A percentile compares a stretch with the other conserved stretches of the same genome.
These are phyloP conservation scores for Pythium dissimile DNA, from an alignment of 352 stramenopile genomes.

Conservation along the genomic window DNA sequence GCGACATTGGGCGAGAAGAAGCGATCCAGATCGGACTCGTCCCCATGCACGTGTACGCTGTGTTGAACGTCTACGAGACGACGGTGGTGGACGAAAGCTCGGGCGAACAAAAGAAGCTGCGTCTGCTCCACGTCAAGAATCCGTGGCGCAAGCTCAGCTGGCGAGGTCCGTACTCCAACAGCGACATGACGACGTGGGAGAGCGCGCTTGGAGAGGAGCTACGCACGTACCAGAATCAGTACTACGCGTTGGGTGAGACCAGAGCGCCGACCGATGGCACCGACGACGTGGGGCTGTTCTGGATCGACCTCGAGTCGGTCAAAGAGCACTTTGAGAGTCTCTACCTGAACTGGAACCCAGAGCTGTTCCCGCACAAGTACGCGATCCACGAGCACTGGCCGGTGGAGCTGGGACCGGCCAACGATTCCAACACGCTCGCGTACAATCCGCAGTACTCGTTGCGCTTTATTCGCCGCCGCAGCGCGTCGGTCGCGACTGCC, in stretches of 20 bases:
- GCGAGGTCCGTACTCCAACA: slow-evolving; percentile 81
- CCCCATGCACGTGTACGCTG: slow-evolving; percentile 95
- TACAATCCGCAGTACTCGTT: slow-evolving; percentile 95
- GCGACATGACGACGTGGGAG: slow-evolving; percentile 54
- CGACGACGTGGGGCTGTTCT: slow-evolving; percentile 94
- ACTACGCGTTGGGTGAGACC: slow-evolving; percentile 29
- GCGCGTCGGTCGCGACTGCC: slow-evolving; percentile 16
- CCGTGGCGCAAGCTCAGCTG: slow-evolving; percentile 90
- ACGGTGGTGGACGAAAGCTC: slow-evolving; percentile 8
- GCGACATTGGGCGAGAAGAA: slow-evolving; percentile 63
- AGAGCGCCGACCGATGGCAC: background rate
- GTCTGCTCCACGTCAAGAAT: slow-evolving; percentile 95
- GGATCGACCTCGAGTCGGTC: slow-evolving; percentile 94
- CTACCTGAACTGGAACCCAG: slow-evolving; percentile 96
- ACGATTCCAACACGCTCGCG: slow-evolving; percentile 89
- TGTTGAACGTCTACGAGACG: slow-evolving; percentile 91
- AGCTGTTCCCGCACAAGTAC: slow-evolving; percentile 85
- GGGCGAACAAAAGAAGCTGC: slow-evolving; percentile 38
- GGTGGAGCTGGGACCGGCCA: slow-evolving; percentile 67
- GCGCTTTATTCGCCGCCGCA: slow-evolving; percentile 46
- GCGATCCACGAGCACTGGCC: slow-evolving; percentile 86
- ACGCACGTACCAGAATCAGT: slow-evolving; percentile 47
- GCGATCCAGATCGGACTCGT: slow-evolving; percentile 91
- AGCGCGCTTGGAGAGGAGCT: slow-evolving; percentile 55
- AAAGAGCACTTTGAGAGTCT: slow-evolving; percentile 91